Evolutionary conservation across 148 eudicot species (phyloP).

Genomic region (Agrostemma githago): DNA sequence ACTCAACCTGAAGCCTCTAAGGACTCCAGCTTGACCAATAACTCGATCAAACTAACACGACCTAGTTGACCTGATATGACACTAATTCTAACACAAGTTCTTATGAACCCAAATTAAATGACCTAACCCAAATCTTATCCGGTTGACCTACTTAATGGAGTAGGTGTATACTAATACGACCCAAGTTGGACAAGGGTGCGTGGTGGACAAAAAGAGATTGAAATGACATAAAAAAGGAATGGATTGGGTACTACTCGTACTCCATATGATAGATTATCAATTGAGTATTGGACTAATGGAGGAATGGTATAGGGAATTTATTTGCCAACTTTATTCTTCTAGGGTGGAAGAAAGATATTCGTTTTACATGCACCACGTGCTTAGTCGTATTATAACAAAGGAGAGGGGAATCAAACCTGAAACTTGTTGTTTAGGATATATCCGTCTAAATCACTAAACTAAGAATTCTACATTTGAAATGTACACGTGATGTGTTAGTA

Average conservation of each 20-base stretch:
- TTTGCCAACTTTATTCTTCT: background rate
- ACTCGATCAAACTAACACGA: too few species aligned
- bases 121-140: too few species aligned
- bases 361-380: background rate
- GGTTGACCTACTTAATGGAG: background rate
- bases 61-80: too few species aligned
- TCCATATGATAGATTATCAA: background rate
- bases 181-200: background rate
- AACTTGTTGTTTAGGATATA: too few species aligned
- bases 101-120: too few species aligned
- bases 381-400: too few species aligned
- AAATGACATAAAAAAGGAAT: background rate
- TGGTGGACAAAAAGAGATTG: background rate
- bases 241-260: background rate
- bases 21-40: too few species aligned
- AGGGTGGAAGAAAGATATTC: constrained; percentile 15
- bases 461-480: too few species aligned
- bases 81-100: too few species aligned
- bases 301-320: constrained; percentile 6
- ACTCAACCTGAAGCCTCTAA: background rate
- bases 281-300: background rate
- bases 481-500: too few species aligned
- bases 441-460: too few species aligned
- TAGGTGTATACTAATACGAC: background rate
- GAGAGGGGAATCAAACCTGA: too few species aligned